Conservation (phyloP, 805 yeast genomes). For the Kazachstania taianensis region DNA sequence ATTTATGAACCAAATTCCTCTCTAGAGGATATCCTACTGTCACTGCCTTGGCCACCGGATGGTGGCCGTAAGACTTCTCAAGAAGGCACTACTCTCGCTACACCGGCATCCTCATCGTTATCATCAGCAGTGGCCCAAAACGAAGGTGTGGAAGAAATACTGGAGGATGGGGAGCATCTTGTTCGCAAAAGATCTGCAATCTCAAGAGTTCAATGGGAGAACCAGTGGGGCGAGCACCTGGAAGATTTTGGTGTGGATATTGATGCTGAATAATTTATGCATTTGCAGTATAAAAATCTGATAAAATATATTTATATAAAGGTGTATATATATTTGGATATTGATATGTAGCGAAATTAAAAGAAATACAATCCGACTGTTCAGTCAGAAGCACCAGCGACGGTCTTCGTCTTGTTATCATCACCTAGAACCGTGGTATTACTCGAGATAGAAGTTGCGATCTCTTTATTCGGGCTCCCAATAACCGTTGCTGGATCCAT, state of each 20-base stretch:
- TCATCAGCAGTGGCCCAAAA: neutral
- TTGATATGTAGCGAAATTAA: too few species aligned
- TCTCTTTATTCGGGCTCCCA: too few species aligned
- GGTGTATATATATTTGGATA: too few species aligned
- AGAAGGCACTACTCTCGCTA: too few species aligned
- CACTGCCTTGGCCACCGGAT: conserved; percentile 91
- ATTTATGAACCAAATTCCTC: conserved; percentile 23
- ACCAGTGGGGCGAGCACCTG: conserved; percentile 73
- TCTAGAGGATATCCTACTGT: conserved; percentile 45
- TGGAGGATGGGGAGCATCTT: conserved; percentile 25
- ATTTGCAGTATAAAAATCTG: too few species aligned
- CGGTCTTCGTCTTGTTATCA: too few species aligned
- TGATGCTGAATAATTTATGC: conserved; percentile 42
- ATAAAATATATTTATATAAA: too few species aligned
- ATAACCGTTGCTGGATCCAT: too few species aligned
- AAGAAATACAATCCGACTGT: neutral
- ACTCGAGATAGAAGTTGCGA: too few species aligned
- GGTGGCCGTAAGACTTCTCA: conserved; percentile 34
- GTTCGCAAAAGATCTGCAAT: conserved; percentile 26
- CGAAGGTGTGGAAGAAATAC: conserved; percentile 10
- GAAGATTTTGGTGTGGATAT: conserved; percentile 83
- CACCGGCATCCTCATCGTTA: neutral
- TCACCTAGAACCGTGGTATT: too few species aligned
- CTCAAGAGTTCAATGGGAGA: conserved; percentile 50
- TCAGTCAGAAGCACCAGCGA: neutral